These are phyloP conservation scores for Russula virescens DNA, from an alignment of 768 basidiomycete species.

Conservation along the genomic window DNA sequence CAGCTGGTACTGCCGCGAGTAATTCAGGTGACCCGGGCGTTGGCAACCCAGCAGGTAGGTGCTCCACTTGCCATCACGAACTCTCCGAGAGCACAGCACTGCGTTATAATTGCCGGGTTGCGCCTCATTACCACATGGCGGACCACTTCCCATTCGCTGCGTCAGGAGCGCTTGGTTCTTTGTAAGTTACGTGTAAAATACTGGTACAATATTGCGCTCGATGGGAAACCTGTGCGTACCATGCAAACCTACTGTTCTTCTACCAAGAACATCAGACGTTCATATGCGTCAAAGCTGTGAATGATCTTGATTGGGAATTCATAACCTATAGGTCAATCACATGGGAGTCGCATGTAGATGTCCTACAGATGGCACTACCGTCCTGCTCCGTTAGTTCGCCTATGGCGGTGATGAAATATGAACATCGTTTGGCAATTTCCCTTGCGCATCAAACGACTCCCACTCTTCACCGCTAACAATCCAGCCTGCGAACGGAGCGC, in stretches of 20 bases:
- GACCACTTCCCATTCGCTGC: too few relatives aligned
- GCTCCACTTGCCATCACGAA: too few relatives aligned
- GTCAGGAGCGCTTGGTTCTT: neutral
- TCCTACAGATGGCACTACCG: too few relatives aligned
- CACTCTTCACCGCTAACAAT: conserved; percentile 45
- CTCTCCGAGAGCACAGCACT: too few relatives aligned
- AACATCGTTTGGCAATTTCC: neutral
- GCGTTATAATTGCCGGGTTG: too few relatives aligned
- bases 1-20: neutral
- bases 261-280: conserved; percentile 4
- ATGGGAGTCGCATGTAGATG: neutral
- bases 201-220: neutral
- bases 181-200: too few relatives aligned
- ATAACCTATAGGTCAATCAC: neutral
- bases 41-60: neutral
- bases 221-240: neutral
- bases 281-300: neutral
- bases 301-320: neutral
- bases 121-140: too few relatives aligned
- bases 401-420: neutral
- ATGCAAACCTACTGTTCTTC: neutral
- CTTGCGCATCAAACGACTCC: conserved; percentile 43
- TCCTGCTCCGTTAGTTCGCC: neutral
- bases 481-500: conserved; percentile 59
- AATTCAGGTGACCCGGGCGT: neutral